Conservation (phyloP, 176 grass and related monocot species). For the Rhynchospora tenuis region DNA sequence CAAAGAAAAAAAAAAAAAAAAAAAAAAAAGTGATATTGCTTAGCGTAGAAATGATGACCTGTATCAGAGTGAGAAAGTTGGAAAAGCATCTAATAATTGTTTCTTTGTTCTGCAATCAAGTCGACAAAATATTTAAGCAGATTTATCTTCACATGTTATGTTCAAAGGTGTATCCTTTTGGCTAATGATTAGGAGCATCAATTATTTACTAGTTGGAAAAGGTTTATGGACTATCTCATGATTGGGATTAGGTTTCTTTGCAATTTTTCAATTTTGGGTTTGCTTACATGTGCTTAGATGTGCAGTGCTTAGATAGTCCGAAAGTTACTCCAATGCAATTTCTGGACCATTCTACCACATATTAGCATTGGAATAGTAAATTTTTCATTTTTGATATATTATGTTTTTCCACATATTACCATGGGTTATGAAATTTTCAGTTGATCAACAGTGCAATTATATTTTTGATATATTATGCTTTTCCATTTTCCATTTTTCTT, state of each 20-base stretch:
- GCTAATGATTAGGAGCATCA: constrained; percentile 4
- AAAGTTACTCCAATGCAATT: not conserved
- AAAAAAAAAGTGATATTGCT: not conserved
- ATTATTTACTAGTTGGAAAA: constrained; percentile 10
- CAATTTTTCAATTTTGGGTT: not conserved
- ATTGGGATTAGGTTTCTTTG: not conserved
- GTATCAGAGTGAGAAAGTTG: not conserved
- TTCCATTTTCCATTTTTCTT: not conserved
- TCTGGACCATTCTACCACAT: not conserved
- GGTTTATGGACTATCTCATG: constrained; percentile 9
- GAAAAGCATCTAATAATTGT: not conserved
- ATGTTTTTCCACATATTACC: too few relatives aligned
- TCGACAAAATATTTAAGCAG: not conserved
- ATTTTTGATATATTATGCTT: not conserved
- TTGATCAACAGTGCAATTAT: not conserved
- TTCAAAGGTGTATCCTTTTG: constrained; percentile 3
- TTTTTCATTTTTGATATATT: too few relatives aligned
- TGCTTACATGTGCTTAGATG: not conserved
- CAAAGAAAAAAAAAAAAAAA: not conserved
- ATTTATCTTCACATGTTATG: not conserved
- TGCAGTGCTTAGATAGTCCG: not conserved
- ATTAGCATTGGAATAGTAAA: not conserved
- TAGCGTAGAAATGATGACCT: not conserved
- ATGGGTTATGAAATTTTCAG: not conserved
- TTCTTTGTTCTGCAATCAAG: constrained; percentile 12